Conservation (phyloP, 2,329 filamentous ascomycete genomes). For the Monilinia vaccinii-corymbosi region DNA sequence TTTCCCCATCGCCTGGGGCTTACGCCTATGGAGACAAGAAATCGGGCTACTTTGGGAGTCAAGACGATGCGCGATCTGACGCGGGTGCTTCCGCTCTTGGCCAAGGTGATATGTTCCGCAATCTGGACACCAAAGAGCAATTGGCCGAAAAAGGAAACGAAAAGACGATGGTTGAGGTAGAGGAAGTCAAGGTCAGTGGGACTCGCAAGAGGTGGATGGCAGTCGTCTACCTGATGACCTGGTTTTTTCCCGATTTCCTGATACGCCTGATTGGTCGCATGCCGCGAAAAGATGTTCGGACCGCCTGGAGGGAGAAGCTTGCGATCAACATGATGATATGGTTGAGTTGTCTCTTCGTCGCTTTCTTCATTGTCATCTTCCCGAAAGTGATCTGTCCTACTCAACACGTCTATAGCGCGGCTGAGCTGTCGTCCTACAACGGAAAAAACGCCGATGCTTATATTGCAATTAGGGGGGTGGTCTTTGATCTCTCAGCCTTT, state of each 20-base stretch:
- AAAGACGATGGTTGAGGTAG: constrained; percentile 81
- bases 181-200: constrained; percentile 67
- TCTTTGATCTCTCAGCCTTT: constrained; percentile 74
- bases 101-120: constrained; percentile 95
- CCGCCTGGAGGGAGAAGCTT: constrained; percentile 94
- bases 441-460: constrained; percentile 63
- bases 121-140: constrained; percentile 85
- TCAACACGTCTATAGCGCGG: constrained; percentile 75
- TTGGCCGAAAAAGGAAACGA: constrained; percentile 94
- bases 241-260: constrained; percentile 74
- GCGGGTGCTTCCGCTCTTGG: constrained; percentile 87
- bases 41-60: constrained; percentile 69
- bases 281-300: constrained; percentile 82
- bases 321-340: constrained; percentile 98
- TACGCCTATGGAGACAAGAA: constrained; percentile 66
- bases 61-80: constrained; percentile 76
- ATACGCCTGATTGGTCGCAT: constrained; percentile 73
- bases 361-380: constrained; percentile 87
- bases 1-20: constrained; percentile 46
- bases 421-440: constrained; percentile 65
- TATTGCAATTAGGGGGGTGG: constrained; percentile 76
- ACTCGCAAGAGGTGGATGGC: constrained; percentile 88
- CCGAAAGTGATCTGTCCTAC: constrained; percentile 83
- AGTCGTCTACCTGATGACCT: constrained; percentile 75
- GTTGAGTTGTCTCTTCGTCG: constrained; percentile 66